Conservation (phyloP, 2,329 filamentous ascomycete genomes). For the Biscogniauxia marginata region DNA sequence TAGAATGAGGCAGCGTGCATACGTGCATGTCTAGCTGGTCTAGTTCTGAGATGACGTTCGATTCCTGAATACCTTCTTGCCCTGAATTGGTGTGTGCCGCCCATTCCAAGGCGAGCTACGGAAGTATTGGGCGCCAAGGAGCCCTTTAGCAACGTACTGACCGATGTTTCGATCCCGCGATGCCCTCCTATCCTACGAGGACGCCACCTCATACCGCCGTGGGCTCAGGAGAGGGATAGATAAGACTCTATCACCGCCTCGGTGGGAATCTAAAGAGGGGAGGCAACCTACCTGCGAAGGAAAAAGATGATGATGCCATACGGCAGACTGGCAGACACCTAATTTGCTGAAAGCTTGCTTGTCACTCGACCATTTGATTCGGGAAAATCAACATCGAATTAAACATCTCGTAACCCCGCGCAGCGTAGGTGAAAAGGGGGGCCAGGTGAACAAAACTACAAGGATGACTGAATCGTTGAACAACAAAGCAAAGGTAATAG, state of each 20-base stretch:
- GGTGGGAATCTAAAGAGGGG: not conserved
- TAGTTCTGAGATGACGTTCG: constrained; percentile 1
- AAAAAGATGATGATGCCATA: constrained; percentile 5
- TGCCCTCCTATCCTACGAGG: not conserved
- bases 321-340: constrained; percentile 8
- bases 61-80: not conserved
- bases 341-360: constrained; percentile 16
- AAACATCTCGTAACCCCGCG: constrained; percentile 18
- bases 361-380: constrained; percentile 15
- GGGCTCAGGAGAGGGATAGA: not conserved
- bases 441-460: constrained; percentile 19
- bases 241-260: not conserved
- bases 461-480: constrained; percentile 15
- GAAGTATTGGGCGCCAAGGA: not conserved
- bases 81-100: not conserved
- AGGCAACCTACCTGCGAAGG: not conserved
- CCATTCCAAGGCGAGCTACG: not conserved
- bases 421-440: constrained; percentile 18
- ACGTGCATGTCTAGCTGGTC: not conserved
- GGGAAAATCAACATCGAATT: constrained; percentile 20
- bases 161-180: not conserved
- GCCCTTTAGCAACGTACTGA: not conserved
- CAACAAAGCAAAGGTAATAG: constrained; percentile 21
- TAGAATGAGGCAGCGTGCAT: constrained; percentile 8
- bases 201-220: not conserved